Conservation (phyloP, 1,139 yeast genomes). For the Ashbya aceris region DNA sequence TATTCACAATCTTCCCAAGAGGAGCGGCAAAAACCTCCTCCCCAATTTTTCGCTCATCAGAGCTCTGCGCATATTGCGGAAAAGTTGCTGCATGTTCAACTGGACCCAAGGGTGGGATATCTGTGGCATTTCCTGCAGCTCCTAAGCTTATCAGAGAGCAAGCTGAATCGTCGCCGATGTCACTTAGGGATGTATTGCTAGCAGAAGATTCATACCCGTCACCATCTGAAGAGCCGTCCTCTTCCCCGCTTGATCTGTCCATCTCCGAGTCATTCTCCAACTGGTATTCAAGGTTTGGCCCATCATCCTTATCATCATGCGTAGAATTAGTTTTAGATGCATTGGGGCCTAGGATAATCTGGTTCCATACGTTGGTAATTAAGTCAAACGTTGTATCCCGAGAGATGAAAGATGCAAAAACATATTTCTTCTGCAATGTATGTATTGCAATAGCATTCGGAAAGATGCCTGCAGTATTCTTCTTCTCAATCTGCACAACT, state of each 20-base stretch:
- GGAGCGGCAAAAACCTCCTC: constrained; percentile 68
- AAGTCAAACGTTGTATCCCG: constrained; percentile 58
- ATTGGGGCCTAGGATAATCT: constrained; percentile 25
- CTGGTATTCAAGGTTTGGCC: constrained; percentile 2
- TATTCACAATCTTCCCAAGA: constrained; percentile 57
- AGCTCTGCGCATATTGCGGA: constrained; percentile 40
- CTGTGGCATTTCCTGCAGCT: too few species aligned
- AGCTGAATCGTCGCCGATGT: too few species aligned
- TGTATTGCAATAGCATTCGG: constrained; percentile 68
- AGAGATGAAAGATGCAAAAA: constrained; percentile 62
- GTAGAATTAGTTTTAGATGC: background rate
- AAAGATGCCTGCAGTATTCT: constrained; percentile 61
- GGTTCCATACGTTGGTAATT: constrained; percentile 54
- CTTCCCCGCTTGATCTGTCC: constrained; percentile 8
- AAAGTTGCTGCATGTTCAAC: constrained; percentile 47
- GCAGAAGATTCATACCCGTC: constrained; percentile 15
- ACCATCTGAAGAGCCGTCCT: constrained; percentile 17
- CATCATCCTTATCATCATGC: background rate
- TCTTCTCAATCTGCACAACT: constrained; percentile 62
- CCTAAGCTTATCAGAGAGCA: too few species aligned
- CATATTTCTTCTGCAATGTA: constrained; percentile 60
- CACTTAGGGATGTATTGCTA: constrained; percentile 18
- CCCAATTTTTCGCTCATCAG: constrained; percentile 53
- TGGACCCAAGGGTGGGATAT: constrained; percentile 25
- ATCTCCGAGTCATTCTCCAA: constrained; percentile 4